Percentiles rank a stretch among this genome's conserved stretches.
Evolutionary conservation across 352 stramenopile genomes (phyloP).

Genomic region (Proteromonas lacertae): DNA sequence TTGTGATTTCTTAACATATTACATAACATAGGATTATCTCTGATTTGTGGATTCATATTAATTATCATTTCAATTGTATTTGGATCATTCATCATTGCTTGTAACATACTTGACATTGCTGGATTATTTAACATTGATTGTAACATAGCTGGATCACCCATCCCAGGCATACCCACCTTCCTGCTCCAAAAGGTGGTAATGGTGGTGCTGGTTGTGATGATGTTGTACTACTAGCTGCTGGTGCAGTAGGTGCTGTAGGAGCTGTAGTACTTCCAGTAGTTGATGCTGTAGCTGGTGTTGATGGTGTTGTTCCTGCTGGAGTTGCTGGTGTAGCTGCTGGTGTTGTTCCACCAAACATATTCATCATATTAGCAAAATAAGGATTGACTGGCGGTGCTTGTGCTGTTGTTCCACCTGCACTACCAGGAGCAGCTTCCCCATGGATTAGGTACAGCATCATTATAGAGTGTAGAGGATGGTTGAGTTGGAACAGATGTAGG

Average conservation of each 20-base stretch:
- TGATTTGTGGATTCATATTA: too few species aligned
- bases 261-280: too few species aligned
- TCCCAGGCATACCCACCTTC: not conserved
- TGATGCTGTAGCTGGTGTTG: too few species aligned
- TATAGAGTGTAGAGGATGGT: slow-evolving; percentile 1
- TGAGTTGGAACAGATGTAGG: not conserved
- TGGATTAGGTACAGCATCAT: slow-evolving; percentile 20
- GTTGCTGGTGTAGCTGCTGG: not conserved
- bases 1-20: slow-evolving; percentile 39
- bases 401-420: not conserved
- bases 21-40: slow-evolving; percentile 45
- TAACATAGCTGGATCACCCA: slow-evolving; percentile 2
- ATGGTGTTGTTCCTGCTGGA: too few species aligned
- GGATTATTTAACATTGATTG: slow-evolving; percentile 39
- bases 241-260: too few species aligned
- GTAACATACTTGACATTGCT: slow-evolving; percentile 31
- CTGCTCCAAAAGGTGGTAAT: too few species aligned
- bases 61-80: slow-evolving; percentile 7
- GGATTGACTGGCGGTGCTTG: not conserved
- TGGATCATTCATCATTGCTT: slow-evolving; percentile 25
- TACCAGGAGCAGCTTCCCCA: slow-evolving; percentile 10
- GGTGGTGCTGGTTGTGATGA: too few species aligned
- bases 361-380: not conserved
- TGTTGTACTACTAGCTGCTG: too few species aligned
- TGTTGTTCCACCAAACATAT: not conserved